Conservation (phyloP, 2,329 filamentous ascomycete genomes). For the Arthrobotrys megalospora region DNA sequence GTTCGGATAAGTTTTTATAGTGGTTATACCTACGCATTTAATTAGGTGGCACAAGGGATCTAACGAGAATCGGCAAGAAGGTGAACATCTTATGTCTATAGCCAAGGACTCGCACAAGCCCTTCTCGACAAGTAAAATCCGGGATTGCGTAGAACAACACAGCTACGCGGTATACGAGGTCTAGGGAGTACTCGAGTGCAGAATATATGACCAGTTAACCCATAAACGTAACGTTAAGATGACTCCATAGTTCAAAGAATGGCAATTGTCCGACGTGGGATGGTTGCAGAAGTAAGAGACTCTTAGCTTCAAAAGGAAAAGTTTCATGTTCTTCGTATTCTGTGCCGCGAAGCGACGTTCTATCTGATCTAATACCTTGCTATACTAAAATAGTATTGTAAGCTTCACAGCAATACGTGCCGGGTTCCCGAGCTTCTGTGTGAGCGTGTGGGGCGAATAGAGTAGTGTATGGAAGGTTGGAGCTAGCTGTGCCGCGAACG, state of each 20-base stretch:
- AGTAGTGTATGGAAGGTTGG: neutral
- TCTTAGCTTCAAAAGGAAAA: neutral
- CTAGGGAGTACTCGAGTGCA: no score
- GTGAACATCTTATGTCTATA: no score
- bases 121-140: no score
- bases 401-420: neutral
- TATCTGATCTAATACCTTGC: neutral
- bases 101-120: no score
- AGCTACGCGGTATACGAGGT: no score
- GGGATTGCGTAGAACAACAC: no score
- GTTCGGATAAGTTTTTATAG: no score
- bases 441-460: neutral
- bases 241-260: neutral
- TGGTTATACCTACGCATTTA: no score
- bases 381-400: neutral
- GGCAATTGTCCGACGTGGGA: neutral
- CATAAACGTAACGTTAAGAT: no score
- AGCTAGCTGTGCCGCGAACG: slow-evolving; percentile 2
- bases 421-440: neutral
- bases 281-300: neutral
- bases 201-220: no score
- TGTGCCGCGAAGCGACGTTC: neutral
- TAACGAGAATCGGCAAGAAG: no score
- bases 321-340: slow-evolving; percentile 3
- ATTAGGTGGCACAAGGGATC: no score